Conservation (phyloP, 306 rosid species). For the Dryas alaskensis region DNA sequence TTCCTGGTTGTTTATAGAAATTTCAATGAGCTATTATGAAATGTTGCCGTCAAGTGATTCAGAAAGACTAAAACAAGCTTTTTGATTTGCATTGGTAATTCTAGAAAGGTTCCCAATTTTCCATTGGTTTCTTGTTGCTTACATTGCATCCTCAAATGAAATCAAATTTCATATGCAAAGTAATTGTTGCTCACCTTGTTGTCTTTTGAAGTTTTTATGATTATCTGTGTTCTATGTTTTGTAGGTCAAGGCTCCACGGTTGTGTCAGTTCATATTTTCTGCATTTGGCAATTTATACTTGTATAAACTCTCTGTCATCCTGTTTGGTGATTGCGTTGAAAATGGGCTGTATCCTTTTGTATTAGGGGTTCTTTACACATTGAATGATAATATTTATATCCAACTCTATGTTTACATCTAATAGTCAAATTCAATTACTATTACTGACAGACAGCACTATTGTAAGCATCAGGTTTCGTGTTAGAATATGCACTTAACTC, state of each 20-base stretch:
- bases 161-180: neutral
- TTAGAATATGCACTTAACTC: constrained; percentile 46
- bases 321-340: constrained; percentile 61
- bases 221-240: constrained; percentile 22
- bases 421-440: constrained; percentile 21
- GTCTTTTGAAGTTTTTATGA: constrained; percentile 7
- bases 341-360: constrained; percentile 84
- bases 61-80: neutral
- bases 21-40: neutral
- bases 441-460: neutral
- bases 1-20: too few species aligned
- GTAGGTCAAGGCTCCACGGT: constrained; percentile 80
- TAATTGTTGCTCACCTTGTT: neutral
- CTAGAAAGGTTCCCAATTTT: neutral
- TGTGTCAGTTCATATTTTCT: constrained; percentile 67
- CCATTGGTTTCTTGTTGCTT: constrained; percentile 5
- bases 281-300: constrained; percentile 82
- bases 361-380: neutral
- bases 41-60: neutral
- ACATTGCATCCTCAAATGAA: neutral
- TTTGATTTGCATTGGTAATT: neutral
- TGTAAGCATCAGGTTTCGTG: constrained; percentile 3
- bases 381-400: constrained; percentile 10
- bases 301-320: constrained; percentile 59
- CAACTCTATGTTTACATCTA: neutral